These are phyloP conservation scores for Candida sanyaensis DNA, from an alignment of 1,139 yeast species.

Conservation along the genomic window DNA sequence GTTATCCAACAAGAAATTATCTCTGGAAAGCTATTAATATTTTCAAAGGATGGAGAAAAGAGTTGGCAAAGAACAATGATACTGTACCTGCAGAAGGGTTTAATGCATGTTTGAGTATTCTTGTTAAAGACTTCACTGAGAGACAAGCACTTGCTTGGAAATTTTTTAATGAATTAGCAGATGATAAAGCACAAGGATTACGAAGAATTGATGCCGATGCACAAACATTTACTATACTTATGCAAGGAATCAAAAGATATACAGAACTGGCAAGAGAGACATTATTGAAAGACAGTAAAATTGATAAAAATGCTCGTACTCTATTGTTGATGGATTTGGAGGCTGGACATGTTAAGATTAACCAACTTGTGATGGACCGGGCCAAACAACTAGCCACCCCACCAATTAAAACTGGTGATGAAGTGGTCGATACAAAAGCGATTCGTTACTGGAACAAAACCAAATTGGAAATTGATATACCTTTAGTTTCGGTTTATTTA, in stretches of 20 bases:
- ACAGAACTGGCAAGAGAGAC: conserved; percentile 20
- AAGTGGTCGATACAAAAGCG: not conserved
- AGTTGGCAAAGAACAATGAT: conserved; percentile 15
- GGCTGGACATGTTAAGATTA: conserved; percentile 28
- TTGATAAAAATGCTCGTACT: conserved; percentile 23
- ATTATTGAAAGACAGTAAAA: conserved; percentile 17
- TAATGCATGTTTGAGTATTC: conserved; percentile 39
- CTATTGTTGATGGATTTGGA: conserved; percentile 28
- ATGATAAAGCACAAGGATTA: conserved; percentile 17
- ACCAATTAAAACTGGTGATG: conserved; percentile 17
- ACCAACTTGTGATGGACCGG: conserved; percentile 29
- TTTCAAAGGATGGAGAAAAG: conserved; percentile 19
- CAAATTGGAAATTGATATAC: conserved; percentile 14
- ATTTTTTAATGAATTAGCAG: conserved; percentile 33
- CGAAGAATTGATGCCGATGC: conserved; percentile 29
- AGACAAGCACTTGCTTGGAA: conserved; percentile 42
- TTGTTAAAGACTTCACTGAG: conserved; percentile 34
- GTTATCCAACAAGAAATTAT: conserved; percentile 24
- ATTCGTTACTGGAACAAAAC: conserved; percentile 4
- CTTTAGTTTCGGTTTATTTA: conserved; percentile 30
- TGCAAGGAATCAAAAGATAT: conserved; percentile 36
- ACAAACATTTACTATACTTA: conserved; percentile 43
- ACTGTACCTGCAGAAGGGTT: conserved; percentile 28
- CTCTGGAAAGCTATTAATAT: conserved; percentile 25
- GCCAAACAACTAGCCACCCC: conserved; percentile 33